Percentiles rank a stretch among this genome's conserved stretches.
phyloP scores from a whole-genome alignment of 495 filamentous ascomycete species.

The Hypoxylon perforatum region DNA sequence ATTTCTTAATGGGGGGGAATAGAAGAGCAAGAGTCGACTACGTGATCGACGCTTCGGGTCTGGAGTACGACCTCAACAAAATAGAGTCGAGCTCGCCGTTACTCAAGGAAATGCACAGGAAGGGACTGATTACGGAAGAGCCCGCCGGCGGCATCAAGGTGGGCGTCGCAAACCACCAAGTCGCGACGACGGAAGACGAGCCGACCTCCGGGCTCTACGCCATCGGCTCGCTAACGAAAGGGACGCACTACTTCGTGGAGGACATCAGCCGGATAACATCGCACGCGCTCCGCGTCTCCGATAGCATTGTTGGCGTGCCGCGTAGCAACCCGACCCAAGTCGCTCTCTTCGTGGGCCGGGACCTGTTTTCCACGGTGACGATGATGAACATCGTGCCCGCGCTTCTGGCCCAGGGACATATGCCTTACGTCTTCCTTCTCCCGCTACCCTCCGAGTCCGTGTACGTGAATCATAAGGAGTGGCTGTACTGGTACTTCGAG shows the following conservation, averaged over 20 bases:
- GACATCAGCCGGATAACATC: not conserved
- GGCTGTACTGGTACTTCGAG: constrained; percentile 5
- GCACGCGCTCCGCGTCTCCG: constrained; percentile 1
- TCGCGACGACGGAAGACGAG: not conserved
- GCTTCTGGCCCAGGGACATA: constrained; percentile 5
- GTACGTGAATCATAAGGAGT: not conserved
- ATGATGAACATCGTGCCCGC: constrained; percentile 10
- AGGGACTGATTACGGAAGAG: not conserved
- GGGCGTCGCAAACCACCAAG: not conserved
- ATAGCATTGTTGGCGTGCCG: constrained; percentile 7
- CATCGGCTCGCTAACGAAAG: constrained; percentile 15
- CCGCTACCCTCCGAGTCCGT: not conserved
- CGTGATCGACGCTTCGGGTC: constrained; percentile 3
- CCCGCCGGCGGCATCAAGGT: constrained; percentile 3
- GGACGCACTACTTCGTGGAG: constrained; percentile 10
- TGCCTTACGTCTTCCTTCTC: constrained; percentile 13
- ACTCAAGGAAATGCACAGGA: constrained; percentile 1
- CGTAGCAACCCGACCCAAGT: constrained; percentile 8
- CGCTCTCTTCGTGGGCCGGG: constrained; percentile 6
- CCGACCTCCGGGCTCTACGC: not conserved
- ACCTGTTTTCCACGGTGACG: constrained; percentile 11
- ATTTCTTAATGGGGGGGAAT: constrained; percentile 3
- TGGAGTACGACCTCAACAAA: constrained; percentile 1
- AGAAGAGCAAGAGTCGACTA: constrained; percentile 2
- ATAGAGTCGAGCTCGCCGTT: not conserved